These are phyloP conservation scores for Rhizoctonia solani DNA, from an alignment of 1,284 basidiomycete genomes.

Conservation along the genomic window DNA sequence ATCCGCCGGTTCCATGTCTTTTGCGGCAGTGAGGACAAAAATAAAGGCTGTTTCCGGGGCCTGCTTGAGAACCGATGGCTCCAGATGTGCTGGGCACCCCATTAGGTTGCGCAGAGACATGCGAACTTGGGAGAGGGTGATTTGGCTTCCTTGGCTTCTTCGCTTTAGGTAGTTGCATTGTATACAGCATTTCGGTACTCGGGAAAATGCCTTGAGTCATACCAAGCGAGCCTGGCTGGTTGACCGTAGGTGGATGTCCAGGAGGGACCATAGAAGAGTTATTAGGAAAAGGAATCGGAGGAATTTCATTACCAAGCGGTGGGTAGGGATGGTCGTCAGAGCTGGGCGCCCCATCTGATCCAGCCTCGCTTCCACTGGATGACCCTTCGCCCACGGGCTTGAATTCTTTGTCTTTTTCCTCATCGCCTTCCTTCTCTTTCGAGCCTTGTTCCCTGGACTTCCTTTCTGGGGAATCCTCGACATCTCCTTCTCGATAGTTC, in stretches of 20 bases:
- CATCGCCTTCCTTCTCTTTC: neutral
- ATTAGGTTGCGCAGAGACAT: no score
- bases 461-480: conserved; percentile 27
- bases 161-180: neutral
- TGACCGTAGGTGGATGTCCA: no score
- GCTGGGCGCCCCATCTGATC: neutral
- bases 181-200: neutral
- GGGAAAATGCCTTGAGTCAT: no score
- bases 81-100: neutral
- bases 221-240: no score
- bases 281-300: no score
- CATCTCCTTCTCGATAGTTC: conserved; percentile 26
- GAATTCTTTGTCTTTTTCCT: conserved; percentile 13
- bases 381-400: conserved; percentile 6
- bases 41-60: neutral
- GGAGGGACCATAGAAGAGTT: no score
- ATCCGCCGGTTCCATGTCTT: conserved; percentile 4
- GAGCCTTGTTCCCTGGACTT: neutral
- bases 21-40: neutral
- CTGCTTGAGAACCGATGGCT: neutral
- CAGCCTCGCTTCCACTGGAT: conserved; percentile 3
- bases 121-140: neutral
- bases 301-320: neutral
- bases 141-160: conserved; percentile 25
- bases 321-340: neutral